Evolutionary conservation across 2,329 filamentous ascomycete species (phyloP).

Genomic region (Esteya vermicola): DNA sequence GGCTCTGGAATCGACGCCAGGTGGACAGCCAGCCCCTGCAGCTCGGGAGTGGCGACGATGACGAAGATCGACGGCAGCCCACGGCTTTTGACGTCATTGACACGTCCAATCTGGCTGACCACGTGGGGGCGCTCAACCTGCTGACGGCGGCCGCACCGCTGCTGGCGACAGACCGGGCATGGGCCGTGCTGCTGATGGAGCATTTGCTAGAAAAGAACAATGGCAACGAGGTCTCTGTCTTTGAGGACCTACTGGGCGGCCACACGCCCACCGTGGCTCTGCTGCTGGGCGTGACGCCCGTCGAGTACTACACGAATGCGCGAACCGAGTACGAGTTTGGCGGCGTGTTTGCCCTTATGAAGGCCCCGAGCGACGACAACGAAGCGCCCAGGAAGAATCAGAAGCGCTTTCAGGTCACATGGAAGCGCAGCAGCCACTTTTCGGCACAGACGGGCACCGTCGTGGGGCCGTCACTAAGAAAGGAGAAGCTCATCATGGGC

Average conservation of each 20-base stretch:
- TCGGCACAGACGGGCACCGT: constrained; percentile 7
- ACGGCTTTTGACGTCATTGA: constrained; percentile 40
- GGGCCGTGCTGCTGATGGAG: constrained; percentile 35
- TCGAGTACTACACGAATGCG: constrained; percentile 36
- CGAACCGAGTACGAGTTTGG: constrained; percentile 16
- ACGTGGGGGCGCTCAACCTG: constrained; percentile 28
- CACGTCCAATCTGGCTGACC: constrained; percentile 31
- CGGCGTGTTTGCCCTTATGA: too few species aligned
- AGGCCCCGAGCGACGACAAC: too few species aligned
- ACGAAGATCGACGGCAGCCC: constrained; percentile 17
- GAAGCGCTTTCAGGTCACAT: constrained; percentile 18
- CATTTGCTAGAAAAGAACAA: constrained; percentile 17
- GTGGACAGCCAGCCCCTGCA: constrained; percentile 23
- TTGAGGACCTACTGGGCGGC: constrained; percentile 29
- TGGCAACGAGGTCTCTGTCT: constrained; percentile 6
- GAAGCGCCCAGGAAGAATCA: constrained; percentile 8
- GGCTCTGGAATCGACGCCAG: constrained; percentile 26
- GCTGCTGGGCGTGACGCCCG: constrained; percentile 33
- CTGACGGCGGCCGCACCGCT: constrained; percentile 31
- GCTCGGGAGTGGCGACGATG: constrained; percentile 29
- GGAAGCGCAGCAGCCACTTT: constrained; percentile 22
- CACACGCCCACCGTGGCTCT: constrained; percentile 30
- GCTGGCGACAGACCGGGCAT: constrained; percentile 24
- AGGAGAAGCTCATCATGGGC: constrained; percentile 17
- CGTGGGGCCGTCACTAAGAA: too few species aligned